Base-by-base conservation (phyloP, 495 filamentous ascomycete genomes). In the Baudoinia panamericana region DNA sequence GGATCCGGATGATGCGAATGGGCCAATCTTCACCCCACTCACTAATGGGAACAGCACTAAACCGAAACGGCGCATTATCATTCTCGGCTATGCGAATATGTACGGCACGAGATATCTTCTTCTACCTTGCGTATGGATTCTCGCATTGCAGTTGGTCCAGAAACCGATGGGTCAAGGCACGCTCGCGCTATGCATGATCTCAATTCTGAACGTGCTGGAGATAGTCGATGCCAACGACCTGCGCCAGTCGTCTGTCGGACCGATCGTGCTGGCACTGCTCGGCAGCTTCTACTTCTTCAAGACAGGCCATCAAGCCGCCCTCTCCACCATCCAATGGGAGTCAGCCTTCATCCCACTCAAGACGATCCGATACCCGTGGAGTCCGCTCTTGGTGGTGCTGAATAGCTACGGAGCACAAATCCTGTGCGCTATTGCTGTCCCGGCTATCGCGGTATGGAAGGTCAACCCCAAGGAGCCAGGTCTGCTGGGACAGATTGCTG, bases 221-320 rank as follows among this genome's bases (percentile, higher is more conserved):
- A 81, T 96, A 51, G 63, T 95, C 36, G 84, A 93, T 64, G 72
- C 79, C 30, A 82, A 83, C 58, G 58, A 67, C 30, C 62, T 93
- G 1, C 57, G 67, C 29, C 70, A 73, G 50, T 78, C 81, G 2
- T 59, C 81, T 23, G 77, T 96, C 54, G 90, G 86, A 0, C 88
- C 92, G 17, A 65, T 86, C 17, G 67, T 93, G 27, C 68, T 99
- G 9, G 92, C 75, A 26, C 60, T 95, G 12, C 69, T 99, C 1
- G 92, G 85, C 33, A 80, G 76, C 48, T 93, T 85, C 58, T 75
- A 93, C 64, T 99, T 78, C 67, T 99, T 99, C 75, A 93, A 88
- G 52, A 99, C 90, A 0, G 90, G 90, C 48, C 90, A 99, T 61
- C 92, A 96, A 60, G 88, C 88, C 12, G 80, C 77, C 0, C 71